A percentile compares a stretch with the other conserved stretches of the same genome.
These are phyloP conservation scores for Globisporangium camurandrum DNA, from an alignment of 352 stramenopile species.

Conservation along the genomic window DNA sequence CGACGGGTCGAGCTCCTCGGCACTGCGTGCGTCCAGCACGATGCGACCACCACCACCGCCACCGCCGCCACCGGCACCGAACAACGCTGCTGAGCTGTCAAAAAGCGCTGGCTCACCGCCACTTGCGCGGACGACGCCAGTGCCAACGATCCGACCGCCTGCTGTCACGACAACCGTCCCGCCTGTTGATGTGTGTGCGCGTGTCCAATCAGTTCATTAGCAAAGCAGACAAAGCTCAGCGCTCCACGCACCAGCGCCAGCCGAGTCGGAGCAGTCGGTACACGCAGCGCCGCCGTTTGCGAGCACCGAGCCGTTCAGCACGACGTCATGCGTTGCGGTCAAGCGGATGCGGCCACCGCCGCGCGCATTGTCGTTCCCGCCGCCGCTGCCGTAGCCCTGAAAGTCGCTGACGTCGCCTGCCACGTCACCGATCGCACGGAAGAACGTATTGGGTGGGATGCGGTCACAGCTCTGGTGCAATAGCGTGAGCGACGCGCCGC, in stretches of 20 bases:
- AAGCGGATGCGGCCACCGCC: conserved; percentile 61
- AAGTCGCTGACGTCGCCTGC: conserved; percentile 49
- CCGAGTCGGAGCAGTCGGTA: conserved; percentile 45
- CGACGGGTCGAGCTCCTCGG: conserved; percentile 30
- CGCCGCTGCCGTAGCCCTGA: conserved; percentile 76
- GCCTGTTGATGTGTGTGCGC: conserved; percentile 22
- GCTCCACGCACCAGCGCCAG: conserved; percentile 36
- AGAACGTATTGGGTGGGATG: conserved; percentile 49
- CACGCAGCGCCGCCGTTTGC: conserved; percentile 58
- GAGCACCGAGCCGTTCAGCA: conserved; percentile 59
- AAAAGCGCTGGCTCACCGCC: conserved; percentile 40
- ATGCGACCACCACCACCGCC: conserved; percentile 54
- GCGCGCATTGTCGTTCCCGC: conserved; percentile 45
- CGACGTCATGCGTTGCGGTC: conserved; percentile 20
- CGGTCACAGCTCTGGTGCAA: conserved; percentile 37
- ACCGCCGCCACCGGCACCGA: conserved; percentile 29
- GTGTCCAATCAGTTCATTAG: neutral
- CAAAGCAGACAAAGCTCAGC: neutral
- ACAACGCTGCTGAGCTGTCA: conserved; percentile 15
- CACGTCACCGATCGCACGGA: conserved; percentile 56
- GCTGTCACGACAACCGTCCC: conserved; percentile 41
- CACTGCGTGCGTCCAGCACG: conserved; percentile 34
- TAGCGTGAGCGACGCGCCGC: conserved; percentile 50
- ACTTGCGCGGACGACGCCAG: conserved; percentile 36
- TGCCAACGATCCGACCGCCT: conserved; percentile 29